phyloP scores from a whole-genome alignment of 192 early-diverging fungal genomes.

The Lunasporangiospora selenospora region DNA sequence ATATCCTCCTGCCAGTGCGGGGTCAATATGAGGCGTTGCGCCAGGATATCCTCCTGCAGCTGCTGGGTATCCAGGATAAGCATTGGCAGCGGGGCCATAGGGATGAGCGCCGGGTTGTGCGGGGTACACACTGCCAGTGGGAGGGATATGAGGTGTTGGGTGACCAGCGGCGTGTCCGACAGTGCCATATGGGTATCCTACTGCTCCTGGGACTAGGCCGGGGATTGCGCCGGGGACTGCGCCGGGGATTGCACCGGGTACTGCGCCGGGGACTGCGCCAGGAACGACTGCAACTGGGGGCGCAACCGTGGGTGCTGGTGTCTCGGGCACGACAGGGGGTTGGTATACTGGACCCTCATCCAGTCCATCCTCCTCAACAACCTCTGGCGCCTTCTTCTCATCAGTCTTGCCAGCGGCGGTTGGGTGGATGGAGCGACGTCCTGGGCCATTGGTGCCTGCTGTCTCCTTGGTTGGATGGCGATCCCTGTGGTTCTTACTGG shows the following conservation, averaged over 20 bases:
- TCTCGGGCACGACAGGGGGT: conserved; percentile 38
- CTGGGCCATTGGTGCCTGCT: conserved; percentile 1
- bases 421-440: conserved; percentile 32
- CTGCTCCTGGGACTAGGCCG: conserved; percentile 19
- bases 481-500: too few species aligned
- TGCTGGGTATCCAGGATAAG: conserved; percentile 36
- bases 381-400: conserved; percentile 33
- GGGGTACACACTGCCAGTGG: conserved; percentile 15
- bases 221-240: too few species aligned
- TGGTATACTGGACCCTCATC: conserved; percentile 47
- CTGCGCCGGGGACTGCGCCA: too few species aligned
- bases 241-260: too few species aligned
- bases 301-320: conserved; percentile 1
- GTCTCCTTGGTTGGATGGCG: too few species aligned
- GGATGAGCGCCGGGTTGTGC: conserved; percentile 6
- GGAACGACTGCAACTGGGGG: conserved; percentile 8
- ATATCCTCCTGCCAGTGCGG: too few species aligned
- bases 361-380: conserved; percentile 7
- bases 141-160: conserved; percentile 32
- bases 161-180: conserved; percentile 18
- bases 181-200: conserved; percentile 38
- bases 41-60: conserved; percentile 20
- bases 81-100: conserved; percentile 9
- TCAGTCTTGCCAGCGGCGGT: conserved; percentile 12
- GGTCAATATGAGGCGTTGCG: background rate